phyloP scores from a whole-genome alignment of 176 grass and related monocot species.

The Alloteropsis semialata region DNA sequence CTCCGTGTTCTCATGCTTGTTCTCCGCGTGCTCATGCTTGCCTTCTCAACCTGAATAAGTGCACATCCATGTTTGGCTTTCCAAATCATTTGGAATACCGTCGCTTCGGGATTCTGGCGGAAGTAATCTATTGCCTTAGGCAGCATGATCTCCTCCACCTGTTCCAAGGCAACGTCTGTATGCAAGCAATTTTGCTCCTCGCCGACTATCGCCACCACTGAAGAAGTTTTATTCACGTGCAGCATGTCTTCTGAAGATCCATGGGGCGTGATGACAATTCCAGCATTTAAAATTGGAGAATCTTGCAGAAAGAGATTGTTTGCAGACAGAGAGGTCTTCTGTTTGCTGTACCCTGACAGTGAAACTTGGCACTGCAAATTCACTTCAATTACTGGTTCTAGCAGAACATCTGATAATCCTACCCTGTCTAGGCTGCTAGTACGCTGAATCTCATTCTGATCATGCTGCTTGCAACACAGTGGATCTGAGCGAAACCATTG shows the following conservation, averaged over 20 bases:
- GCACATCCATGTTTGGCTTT: not conserved
- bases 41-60: not conserved
- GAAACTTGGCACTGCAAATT: not conserved
- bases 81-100: not conserved
- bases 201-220: not conserved
- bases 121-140: not conserved
- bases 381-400: not conserved
- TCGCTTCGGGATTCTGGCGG: not conserved
- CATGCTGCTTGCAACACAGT: not conserved
- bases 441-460: not conserved
- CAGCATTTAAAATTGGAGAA: not conserved
- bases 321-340: not conserved
- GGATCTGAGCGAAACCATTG: not conserved
- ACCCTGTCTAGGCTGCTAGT: not conserved
- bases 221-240: not conserved
- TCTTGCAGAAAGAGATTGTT: not conserved
- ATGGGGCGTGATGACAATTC: not conserved
- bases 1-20: not conserved
- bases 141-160: not conserved
- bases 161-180: not conserved
- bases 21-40: not conserved
- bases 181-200: not conserved
- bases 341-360: not conserved
- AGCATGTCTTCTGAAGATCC: not conserved
- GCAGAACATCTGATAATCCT: not conserved